Conservation (phyloP, 805 yeast species). For the Wickerhamomyces rabaulensis region DNA sequence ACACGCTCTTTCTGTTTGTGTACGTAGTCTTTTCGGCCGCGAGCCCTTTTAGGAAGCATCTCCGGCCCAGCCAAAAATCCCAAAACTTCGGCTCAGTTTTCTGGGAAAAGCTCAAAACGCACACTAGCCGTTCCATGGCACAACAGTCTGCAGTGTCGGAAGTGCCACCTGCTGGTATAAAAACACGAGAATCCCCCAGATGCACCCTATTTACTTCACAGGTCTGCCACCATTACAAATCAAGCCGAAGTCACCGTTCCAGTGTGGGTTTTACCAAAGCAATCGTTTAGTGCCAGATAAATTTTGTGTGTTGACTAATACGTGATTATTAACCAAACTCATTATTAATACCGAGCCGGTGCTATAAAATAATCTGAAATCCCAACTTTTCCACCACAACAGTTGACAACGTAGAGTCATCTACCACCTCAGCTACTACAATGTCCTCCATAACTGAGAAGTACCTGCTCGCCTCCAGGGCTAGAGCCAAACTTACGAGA, state of each 20-base stretch:
- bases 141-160: not conserved
- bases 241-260: too few species aligned
- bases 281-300: not conserved
- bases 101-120: not conserved
- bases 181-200: not conserved
- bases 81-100: not conserved
- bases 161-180: not conserved
- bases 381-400: not conserved
- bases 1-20: too few species aligned
- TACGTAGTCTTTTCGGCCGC: too few species aligned
- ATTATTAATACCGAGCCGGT: not conserved
- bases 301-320: not conserved
- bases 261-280: not conserved
- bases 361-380: not conserved
- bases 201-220: not conserved
- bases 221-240: not conserved
- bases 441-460: constrained; percentile 20
- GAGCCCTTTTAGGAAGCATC: too few species aligned
- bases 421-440: not conserved
- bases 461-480: constrained; percentile 20
- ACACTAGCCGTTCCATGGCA: not conserved
- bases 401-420: too few species aligned
- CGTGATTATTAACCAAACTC: not conserved
- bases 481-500: constrained; percentile 19
- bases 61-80: not conserved